Evolutionary conservation across 495 filamentous ascomycete genomes (phyloP), one percentile per base, ranked within the genome.

Genomic region (Daldinia bambusicola): DNA sequence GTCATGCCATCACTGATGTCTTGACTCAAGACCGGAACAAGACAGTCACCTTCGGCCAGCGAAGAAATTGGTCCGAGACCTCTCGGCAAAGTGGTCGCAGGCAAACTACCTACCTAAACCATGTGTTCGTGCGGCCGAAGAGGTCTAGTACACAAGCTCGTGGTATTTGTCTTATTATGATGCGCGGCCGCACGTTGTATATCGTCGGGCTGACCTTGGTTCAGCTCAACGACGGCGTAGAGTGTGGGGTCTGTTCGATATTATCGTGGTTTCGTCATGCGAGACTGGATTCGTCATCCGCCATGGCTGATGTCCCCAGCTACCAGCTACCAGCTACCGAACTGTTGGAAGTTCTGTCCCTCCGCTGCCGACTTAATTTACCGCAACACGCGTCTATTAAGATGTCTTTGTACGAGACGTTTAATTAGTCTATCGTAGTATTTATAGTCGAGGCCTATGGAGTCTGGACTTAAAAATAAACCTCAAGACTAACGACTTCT

Each of bases 161-260:
- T 72, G 70, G 70, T 18, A 66, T 69, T 69, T 72, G 70, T 72
- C 65, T 72, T 69, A 72, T 69, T 51, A 45, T 50, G 51, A 52
- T 60, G 63, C 53, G 57, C 55, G 30, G 67, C 41, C 9, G 53
- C 55, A 62, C 69, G 63, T 63, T 67, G 69, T 56, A 63, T 37
- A 48, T 55, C 67, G 40, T 66, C 52, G 43, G 55, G 40, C 65
- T 51, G 50, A 48, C 34, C 37, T 36, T 51, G 52, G 36, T 65
- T 22, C 31, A 51, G 58, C 61, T 9, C 16, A 51, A 43, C 16
- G 56, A 57, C 51, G 61, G 57, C 40, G 37, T 50, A 20, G 51
- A 38, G 50, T 34, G 45, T 51, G 56, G 62, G 10, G 52, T 64
- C 48, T 65, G 56, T 70, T 48, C 45, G 50, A 61, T 55, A 67